Evolutionary conservation across 2,329 filamentous ascomycete species (phyloP), one percentile per base, ranked within the genome.

Genomic region (Hypoxylon sp.): DNA sequence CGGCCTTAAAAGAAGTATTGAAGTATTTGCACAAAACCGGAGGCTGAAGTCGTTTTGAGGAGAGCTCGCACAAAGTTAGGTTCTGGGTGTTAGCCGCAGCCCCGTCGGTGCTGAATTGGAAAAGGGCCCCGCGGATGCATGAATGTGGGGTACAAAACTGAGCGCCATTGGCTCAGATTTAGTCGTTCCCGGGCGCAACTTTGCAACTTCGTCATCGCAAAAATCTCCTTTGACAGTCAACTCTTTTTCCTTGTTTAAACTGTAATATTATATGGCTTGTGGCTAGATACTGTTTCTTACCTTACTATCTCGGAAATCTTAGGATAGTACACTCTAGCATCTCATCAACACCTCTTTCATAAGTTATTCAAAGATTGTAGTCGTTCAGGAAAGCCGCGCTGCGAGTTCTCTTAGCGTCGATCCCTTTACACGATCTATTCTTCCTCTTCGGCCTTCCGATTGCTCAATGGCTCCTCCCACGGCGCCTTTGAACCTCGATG

Each of bases 401-500:
- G 14, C 30, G 14, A 49, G 30, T n/a, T 58, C 33, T 24, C 60
- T 49, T 60, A 22, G 26, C 46, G 22, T 20, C 45, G 46, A 58
- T 57, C 28, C 12, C 2, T 48, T 58, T 55, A 44, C 48, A 56
- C 48, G 22, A 46, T 32, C 44, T 4, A 32, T 38, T 20, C n/a
- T 40, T 51, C 18, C 53, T 52, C 16, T 45, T n/a, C 40, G 24
- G 28, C 16, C 44, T 33, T 9, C 48, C 20, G 24, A n/a, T 56
- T 53, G 8, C 72, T 54, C 44, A 26, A 87, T 87, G 84, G 84
- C 82, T 52, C 85, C 85, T 51, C 84, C 85, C 3, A 85, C 85
- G 18, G 80, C 75, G 36, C 82, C 81, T n/a, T 77, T 88, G 66
- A 90, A 91, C 78, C 84, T 97, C 71, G 92, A 97, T 78, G 89